Percentiles rank a stretch among this genome's conserved stretches.
Evolutionary conservation across 2,329 filamentous ascomycete species (phyloP).

Genomic region (Rutstroemia sp.): DNA sequence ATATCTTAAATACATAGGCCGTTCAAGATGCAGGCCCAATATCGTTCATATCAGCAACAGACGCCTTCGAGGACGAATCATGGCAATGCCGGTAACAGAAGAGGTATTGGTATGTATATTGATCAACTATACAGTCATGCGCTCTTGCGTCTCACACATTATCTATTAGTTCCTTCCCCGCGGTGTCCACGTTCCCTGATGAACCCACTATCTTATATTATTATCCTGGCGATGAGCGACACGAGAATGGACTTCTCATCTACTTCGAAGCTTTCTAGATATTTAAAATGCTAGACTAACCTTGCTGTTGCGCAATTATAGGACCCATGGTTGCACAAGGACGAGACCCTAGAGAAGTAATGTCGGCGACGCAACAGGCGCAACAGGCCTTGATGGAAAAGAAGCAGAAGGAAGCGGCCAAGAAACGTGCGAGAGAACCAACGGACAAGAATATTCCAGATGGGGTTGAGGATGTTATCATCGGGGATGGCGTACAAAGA

Average conservation of each 20-base stretch:
- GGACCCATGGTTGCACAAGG: constrained; percentile 33
- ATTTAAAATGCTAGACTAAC: background rate
- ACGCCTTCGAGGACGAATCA: constrained; percentile 26
- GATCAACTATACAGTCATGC: constrained; percentile 10
- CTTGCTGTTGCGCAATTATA: constrained; percentile 2
- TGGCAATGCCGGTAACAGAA: constrained; percentile 21
- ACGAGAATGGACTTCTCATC: background rate
- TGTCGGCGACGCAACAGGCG: background rate
- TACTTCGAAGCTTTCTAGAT: background rate
- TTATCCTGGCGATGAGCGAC: background rate
- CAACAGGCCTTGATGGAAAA: constrained; percentile 17
- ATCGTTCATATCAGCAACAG: constrained; percentile 10
- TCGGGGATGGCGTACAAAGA: constrained; percentile 73
- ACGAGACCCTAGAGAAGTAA: background rate
- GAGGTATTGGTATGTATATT: constrained; percentile 30
- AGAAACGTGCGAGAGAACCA: constrained; percentile 78
- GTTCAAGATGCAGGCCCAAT: constrained; percentile 8
- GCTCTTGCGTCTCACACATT: constrained; percentile 13
- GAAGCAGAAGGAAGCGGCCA: constrained; percentile 58
- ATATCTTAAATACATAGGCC: background rate
- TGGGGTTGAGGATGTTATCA: constrained; percentile 72
- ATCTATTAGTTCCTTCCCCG: constrained; percentile 29
- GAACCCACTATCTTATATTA: background rate
- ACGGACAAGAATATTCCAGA: constrained; percentile 95
- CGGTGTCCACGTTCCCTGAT: background rate